A percentile compares a stretch with the other conserved stretches of the same genome.
These are phyloP conservation scores for Daedaleopsis nitida DNA, from an alignment of 768 basidiomycete genomes.

Conservation along the genomic window DNA sequence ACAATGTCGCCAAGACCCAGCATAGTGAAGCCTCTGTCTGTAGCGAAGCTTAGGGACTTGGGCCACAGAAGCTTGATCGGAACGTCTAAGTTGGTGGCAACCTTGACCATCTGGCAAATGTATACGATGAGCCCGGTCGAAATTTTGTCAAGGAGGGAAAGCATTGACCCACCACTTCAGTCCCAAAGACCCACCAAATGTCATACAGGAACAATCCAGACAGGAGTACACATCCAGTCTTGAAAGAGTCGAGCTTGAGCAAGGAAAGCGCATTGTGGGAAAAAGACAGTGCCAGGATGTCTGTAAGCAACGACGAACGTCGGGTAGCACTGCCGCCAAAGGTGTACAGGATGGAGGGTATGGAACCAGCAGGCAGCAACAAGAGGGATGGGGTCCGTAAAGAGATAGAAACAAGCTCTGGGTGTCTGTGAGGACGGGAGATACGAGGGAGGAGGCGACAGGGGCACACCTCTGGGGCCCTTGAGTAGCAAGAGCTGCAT, in stretches of 20 bases:
- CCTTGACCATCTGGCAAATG: constrained; percentile 78
- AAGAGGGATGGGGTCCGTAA: constrained; percentile 59
- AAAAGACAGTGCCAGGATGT: constrained; percentile 76
- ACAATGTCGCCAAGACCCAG: constrained; percentile 91
- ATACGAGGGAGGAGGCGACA: not conserved
- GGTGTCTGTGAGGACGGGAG: constrained; percentile 22
- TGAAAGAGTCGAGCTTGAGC: constrained; percentile 86
- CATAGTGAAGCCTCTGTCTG: constrained; percentile 73
- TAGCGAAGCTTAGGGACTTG: constrained; percentile 56
- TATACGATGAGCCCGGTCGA: not conserved
- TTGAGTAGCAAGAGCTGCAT: constrained; percentile 47
- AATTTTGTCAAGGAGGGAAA: not conserved
- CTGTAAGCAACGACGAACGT: constrained; percentile 73
- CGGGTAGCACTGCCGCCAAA: constrained; percentile 39
- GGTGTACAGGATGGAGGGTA: constrained; percentile 69
- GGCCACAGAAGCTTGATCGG: constrained; percentile 95
- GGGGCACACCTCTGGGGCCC: constrained; percentile 45
- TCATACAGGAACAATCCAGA: constrained; percentile 91
- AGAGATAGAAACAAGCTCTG: constrained; percentile 44
- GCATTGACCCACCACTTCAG: constrained; percentile 67
- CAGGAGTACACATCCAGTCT: constrained; percentile 81
- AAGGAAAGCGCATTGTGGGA: constrained; percentile 77
- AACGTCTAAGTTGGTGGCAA: constrained; percentile 86
- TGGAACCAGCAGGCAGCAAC: constrained; percentile 57
- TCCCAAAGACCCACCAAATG: constrained; percentile 93